These are phyloP conservation scores for Termitomyces sp. DNA, from an alignment of 768 basidiomycete species.

Conservation along the genomic window DNA sequence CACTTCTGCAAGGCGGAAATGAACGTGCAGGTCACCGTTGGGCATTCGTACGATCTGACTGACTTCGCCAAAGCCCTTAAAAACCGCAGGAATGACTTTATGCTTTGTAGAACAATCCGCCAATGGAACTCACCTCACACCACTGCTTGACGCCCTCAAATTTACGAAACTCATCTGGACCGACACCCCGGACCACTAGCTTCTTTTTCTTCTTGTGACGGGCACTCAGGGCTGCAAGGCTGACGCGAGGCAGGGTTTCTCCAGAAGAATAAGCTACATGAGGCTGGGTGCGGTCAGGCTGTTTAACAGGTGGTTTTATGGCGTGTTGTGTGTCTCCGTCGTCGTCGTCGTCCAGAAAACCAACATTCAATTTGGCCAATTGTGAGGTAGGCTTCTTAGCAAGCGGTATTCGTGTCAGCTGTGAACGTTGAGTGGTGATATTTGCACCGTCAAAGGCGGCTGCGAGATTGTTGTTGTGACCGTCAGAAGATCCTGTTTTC, in stretches of 20 bases:
- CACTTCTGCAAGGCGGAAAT: conserved; percentile 69
- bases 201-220: conserved; percentile 50
- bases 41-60: conserved; percentile 67
- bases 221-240: conserved; percentile 32
- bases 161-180: conserved; percentile 50
- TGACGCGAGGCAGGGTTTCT: conserved; percentile 25
- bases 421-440: conserved; percentile 5
- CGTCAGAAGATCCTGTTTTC: conserved; percentile 13
- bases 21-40: conserved; percentile 74
- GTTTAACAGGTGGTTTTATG: conserved; percentile 6
- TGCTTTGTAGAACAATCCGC: background rate
- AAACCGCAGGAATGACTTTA: background rate
- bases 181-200: conserved; percentile 67
- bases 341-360: conserved; percentile 15
- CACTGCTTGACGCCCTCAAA: conserved; percentile 66
- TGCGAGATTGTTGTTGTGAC: conserved; percentile 4
- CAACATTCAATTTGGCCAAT: conserved; percentile 15
- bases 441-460: conserved; percentile 11
- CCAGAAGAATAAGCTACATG: conserved; percentile 31
- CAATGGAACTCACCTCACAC: conserved; percentile 56
- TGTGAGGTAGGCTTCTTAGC: conserved; percentile 22
- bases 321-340: conserved; percentile 17
- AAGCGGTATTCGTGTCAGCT: conserved; percentile 22
- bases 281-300: conserved; percentile 19
- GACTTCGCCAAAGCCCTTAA: conserved; percentile 70